Evolutionary conservation across 768 basidiomycete species (phyloP), one percentile per base, ranked within the genome.

Genomic region (Leccinum boreale): DNA sequence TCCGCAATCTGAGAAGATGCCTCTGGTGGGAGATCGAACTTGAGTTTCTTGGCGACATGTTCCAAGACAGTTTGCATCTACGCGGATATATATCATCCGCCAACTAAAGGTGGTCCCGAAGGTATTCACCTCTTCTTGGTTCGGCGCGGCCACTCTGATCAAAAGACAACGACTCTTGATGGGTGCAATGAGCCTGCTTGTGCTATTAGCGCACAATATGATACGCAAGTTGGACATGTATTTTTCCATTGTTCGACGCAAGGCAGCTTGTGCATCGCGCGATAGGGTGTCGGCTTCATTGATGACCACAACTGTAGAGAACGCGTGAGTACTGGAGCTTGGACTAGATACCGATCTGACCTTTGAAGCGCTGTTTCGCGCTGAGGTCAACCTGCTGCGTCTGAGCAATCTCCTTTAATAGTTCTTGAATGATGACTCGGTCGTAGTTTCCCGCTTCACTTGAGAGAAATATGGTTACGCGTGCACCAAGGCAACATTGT

Each of bases 181-280:
- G 5, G 96, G 97, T 1, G 94, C 94, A 68, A 99, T 98, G 54
- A 99, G 87, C 63, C 89, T 88, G 68, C 90, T 90, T 3, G 96
- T 98, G 69, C 91, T 94, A 73, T 94, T 95, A 21, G 95, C 94
- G 70, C 95, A 98, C 1, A 99, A 81, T 64, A 99, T 96, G 66
- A 99, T 88, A 28, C 96, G 86, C 84, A 99, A 84, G 71, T 98
- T 99, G 44, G 88, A 86, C 90, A 97, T 98, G 78, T 96, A 98
- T 74, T 98, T 98, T 71, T 99, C 96, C 96, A 98, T 99, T 10
- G 96, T 99, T 57, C 96, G 82, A 67, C 96, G 87, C 33, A 99
- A 82, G 8, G 96, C 96, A 0, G 96, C 94, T 77, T 99, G 96
- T 1, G 96, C 96, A 74, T 99, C 96, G 54, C 96, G 87, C 11